These are phyloP conservation scores for Leccinum disarticulatum DNA, from an alignment of 768 basidiomycete genomes.

Conservation along the genomic window DNA sequence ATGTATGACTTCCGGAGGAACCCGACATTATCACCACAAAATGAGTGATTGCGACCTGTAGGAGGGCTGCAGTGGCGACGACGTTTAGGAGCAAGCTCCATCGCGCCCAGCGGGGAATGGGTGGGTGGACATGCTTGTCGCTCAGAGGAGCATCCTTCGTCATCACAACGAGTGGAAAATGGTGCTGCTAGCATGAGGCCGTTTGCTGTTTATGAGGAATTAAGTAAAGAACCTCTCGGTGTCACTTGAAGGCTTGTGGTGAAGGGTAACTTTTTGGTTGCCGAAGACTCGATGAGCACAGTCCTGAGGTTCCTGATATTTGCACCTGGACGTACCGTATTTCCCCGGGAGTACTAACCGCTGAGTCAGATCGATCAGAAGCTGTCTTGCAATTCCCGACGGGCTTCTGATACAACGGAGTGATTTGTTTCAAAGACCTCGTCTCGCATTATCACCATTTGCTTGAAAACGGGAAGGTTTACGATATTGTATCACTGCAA, in stretches of 20 bases:
- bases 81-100: conserved; percentile 20
- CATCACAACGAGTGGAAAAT: neutral
- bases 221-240: neutral
- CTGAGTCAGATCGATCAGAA: neutral
- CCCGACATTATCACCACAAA: neutral
- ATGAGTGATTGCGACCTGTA: conserved; percentile 4
- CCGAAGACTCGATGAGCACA: neutral
- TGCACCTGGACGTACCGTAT: neutral
- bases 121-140: neutral
- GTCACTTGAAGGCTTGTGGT: neutral
- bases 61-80: conserved; percentile 10
- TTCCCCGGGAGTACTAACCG: neutral
- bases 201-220: neutral
- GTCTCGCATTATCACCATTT: neutral
- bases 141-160: neutral
- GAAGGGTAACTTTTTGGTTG: neutral
- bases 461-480: neutral
- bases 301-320: neutral
- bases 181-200: neutral
- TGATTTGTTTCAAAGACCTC: neutral
- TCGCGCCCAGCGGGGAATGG: conserved; percentile 12
- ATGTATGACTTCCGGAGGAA: neutral
- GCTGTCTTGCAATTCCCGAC: neutral
- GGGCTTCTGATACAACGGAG: neutral
- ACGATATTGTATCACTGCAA: neutral